phyloP scores from a whole-genome alignment of 2,329 filamentous ascomycete species.

The Calonectria hawksworthii region DNA sequence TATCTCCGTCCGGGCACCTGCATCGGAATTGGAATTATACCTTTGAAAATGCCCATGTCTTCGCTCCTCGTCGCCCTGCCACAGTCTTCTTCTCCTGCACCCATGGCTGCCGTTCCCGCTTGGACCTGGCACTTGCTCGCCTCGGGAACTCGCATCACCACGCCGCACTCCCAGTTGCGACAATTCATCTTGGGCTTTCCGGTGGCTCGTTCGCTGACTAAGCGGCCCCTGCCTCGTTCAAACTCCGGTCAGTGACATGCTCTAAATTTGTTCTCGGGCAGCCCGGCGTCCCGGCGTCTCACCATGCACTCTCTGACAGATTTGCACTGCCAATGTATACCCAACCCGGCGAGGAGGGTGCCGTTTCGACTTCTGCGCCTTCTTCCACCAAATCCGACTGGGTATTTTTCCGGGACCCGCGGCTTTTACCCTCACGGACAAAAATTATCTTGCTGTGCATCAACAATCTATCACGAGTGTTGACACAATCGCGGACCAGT shows the following conservation, averaged over 20 bases:
- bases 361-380: conserved; percentile 38
- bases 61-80: conserved; percentile 22
- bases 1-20: conserved; percentile 68
- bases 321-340: conserved; percentile 93
- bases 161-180: conserved; percentile 96
- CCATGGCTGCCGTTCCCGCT: conserved; percentile 25
- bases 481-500: conserved; percentile 82
- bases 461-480: conserved; percentile 77
- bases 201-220: conserved; percentile 77
- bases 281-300: conserved; percentile 52
- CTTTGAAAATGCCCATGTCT: conserved; percentile 62
- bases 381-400: conserved; percentile 21
- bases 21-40: conserved; percentile 74
- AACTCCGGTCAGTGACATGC: conserved; percentile 41
- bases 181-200: conserved; percentile 82
- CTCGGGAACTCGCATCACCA: conserved; percentile 74
- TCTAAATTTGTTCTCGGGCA: conserved; percentile 17
- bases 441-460: conserved; percentile 89
- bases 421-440: conserved; percentile 52
- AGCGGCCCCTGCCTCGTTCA: conserved; percentile 74
- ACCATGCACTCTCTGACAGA: conserved; percentile 94
- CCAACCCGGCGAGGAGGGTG: conserved; percentile 67
- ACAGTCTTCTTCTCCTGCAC: conserved; percentile 10
- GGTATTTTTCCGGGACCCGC: conserved; percentile 27
- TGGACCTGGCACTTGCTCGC: conserved; percentile 30